Evolutionary conservation across 1,284 basidiomycete species (phyloP).

Genomic region (Dichomitus squalens): DNA sequence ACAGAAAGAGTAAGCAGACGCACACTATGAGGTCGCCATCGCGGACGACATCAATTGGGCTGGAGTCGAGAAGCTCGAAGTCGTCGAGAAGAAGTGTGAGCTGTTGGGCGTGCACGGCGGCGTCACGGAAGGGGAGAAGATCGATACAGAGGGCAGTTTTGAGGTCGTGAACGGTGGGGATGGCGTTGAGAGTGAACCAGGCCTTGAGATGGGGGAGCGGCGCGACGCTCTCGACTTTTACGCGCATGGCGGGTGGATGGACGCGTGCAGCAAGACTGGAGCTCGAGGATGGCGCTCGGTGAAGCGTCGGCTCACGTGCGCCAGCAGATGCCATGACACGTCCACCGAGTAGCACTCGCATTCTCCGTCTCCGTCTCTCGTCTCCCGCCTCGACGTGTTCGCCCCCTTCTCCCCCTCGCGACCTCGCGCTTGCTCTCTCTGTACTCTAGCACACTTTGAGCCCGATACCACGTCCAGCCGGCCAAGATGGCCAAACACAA

Average conservation of each 20-base stretch:
- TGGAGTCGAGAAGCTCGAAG: conserved; percentile 45
- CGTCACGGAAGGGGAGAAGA: conserved; percentile 27
- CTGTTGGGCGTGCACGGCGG: conserved; percentile 21
- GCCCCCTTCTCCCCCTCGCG: conserved; percentile 5
- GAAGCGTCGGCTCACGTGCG: conserved; percentile 7
- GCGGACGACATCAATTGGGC: conserved; percentile 40
- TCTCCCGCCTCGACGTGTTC: conserved; percentile 20
- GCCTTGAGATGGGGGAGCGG: conserved; percentile 44
- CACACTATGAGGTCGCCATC: conserved; percentile 49
- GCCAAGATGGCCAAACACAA: conserved; percentile 72
- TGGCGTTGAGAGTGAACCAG: conserved; percentile 41
- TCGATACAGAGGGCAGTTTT: conserved; percentile 32
- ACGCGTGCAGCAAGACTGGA: background rate
- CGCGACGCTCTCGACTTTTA: conserved; percentile 40
- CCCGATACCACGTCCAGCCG: conserved; percentile 8
- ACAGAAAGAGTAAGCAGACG: conserved; percentile 17
- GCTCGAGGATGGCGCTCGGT: background rate
- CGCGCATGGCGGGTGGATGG: conserved; percentile 36
- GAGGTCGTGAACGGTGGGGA: conserved; percentile 31
- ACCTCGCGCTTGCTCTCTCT: conserved; percentile 5
- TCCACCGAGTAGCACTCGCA: background rate
- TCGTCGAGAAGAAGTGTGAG: conserved; percentile 44
- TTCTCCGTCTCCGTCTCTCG: conserved; percentile 4
- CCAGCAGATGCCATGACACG: conserved; percentile 7
- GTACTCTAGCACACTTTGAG: conserved; percentile 14